Conservation (phyloP, 192 early-diverging fungal species). For the Pilobolus umbonatus region DNA sequence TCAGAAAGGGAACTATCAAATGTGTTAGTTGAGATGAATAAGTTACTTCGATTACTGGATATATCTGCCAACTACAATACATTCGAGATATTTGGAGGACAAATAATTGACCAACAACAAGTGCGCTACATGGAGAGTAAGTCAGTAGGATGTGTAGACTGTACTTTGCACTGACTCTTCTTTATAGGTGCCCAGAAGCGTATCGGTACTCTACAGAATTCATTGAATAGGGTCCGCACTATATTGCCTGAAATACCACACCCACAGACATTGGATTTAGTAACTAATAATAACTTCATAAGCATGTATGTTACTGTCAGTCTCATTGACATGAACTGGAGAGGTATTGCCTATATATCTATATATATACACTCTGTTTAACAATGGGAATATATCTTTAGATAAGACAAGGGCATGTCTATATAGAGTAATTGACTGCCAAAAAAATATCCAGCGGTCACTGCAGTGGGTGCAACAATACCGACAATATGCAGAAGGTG, state of each 20-base stretch:
- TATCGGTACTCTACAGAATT: conserved; percentile 11
- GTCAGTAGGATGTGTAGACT: not conserved
- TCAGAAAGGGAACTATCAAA: conserved; percentile 6
- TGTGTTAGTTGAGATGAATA: conserved; percentile 2
- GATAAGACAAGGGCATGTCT: no score
- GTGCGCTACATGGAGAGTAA: conserved; percentile 23
- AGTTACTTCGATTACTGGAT: conserved; percentile 3
- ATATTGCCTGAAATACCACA: conserved; percentile 28
- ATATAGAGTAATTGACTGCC: not conserved
- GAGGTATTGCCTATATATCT: not conserved
- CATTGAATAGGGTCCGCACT: conserved; percentile 13
- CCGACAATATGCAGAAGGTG: conserved; percentile 20
- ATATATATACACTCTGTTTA: not conserved
- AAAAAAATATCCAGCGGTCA: conserved; percentile 11
- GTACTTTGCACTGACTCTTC: not conserved
- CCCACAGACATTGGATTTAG: conserved; percentile 22
- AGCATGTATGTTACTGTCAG: conserved; percentile 10
- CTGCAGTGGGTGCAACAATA: conserved; percentile 28
- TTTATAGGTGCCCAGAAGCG: conserved; percentile 7
- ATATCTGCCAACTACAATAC: conserved; percentile 8
- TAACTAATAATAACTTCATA: conserved; percentile 19
- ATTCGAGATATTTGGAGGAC: conserved; percentile 24
- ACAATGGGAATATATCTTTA: not conserved
- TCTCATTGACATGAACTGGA: conserved; percentile 24
- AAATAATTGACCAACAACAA: conserved; percentile 19